Evolutionary conservation across 352 stramenopile species (phyloP), one percentile per base, ranked within the genome.

Genomic region (Aphanomyces astaci): DNA sequence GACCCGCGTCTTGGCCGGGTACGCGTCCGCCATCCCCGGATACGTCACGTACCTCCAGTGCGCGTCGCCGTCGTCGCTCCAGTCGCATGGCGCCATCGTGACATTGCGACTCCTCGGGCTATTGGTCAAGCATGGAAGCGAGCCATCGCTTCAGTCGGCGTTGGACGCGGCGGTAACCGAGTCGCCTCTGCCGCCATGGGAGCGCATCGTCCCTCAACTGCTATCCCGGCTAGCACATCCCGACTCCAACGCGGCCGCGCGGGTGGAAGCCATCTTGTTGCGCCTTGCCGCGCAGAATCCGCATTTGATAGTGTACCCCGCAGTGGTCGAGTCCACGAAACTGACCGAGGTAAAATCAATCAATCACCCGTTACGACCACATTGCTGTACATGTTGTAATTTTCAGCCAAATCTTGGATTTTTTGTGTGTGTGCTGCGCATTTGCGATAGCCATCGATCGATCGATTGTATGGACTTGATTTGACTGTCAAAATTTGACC

Each of bases 261-360:
- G 84, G 17, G 73, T 95, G 17, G 75, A 72, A n/a, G 51, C 72
- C 0, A 72, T 95, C 64, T 78, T 95, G 1, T 75, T 81, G 33
- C 76, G 87, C 9, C 75, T 95, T 48, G 85, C 82, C 39, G 75
- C 72, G 19, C 72, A 84, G 28, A 87, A 73, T 4, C 82, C 86
- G 2, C 76, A 91, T 55, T 51, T 84, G 7, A 76, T 95, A 33
- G 82, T 90, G 19, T 95, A 92, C 71, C 84, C 84, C 15, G 80
- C 77, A 19, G 73, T 94, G 3, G 86, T 90, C 24, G 80, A 92
- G 55, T 78, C 78, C 25, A 22, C 46, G 0, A 28, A 71, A 39
- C 22, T 71, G 5, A 66, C 40, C 11, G 48, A 63, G 30, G 67
- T 64, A 52, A 25, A n/a, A n/a, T n/a, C n/a, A n/a, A n/a, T n/a